A percentile compares a stretch with the other conserved stretches of the same genome.
These are phyloP conservation scores for Globisporangium megalacanthum DNA, from an alignment of 352 stramenopile species.

Conservation along the genomic window DNA sequence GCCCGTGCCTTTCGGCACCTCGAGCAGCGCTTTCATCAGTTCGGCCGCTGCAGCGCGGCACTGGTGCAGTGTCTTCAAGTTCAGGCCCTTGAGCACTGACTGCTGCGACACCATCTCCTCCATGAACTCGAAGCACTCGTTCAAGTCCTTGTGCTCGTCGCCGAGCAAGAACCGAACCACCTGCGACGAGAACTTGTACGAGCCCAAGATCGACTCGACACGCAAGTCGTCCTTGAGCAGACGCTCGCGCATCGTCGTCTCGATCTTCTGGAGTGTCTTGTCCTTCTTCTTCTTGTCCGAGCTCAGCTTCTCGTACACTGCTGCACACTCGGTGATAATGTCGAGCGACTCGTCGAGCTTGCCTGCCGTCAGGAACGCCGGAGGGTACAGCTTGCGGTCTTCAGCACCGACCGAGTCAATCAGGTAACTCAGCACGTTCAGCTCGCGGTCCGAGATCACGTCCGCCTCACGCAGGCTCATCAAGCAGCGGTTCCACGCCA, in stretches of 20 bases:
- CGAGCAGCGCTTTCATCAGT: slow-evolving; percentile 82
- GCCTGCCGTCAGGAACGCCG: slow-evolving; percentile 80
- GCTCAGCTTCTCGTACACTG: slow-evolving; percentile 78
- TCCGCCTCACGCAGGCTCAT: slow-evolving; percentile 72
- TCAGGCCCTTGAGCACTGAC: slow-evolving; percentile 75
- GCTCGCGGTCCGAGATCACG: slow-evolving; percentile 77
- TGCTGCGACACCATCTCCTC: slow-evolving; percentile 77
- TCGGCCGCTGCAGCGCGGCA: slow-evolving; percentile 62
- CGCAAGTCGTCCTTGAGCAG: slow-evolving; percentile 83
- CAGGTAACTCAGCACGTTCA: slow-evolving; percentile 84
- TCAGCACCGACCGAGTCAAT: slow-evolving; percentile 77
- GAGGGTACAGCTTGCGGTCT: slow-evolving; percentile 74
- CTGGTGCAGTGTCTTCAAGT: slow-evolving; percentile 73
- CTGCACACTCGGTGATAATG: slow-evolving; percentile 74
- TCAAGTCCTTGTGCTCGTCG: slow-evolving; percentile 78
- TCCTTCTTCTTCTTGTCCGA: slow-evolving; percentile 88
- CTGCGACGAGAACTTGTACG: slow-evolving; percentile 87
- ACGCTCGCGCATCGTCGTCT: slow-evolving; percentile 79
- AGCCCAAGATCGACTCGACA: slow-evolving; percentile 74
- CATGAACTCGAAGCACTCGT: slow-evolving; percentile 85
- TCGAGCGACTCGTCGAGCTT: slow-evolving; percentile 87
- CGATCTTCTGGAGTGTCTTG: slow-evolving; percentile 83
- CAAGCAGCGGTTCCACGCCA: slow-evolving; percentile 84
- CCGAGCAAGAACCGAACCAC: slow-evolving; percentile 72
- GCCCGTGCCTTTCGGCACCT: slow-evolving; percentile 68